A percentile compares a stretch with the other conserved stretches of the same genome.
Evolutionary conservation across 2,329 filamentous ascomycete genomes (phyloP).

Genomic region (Aspergillus sp.): DNA sequence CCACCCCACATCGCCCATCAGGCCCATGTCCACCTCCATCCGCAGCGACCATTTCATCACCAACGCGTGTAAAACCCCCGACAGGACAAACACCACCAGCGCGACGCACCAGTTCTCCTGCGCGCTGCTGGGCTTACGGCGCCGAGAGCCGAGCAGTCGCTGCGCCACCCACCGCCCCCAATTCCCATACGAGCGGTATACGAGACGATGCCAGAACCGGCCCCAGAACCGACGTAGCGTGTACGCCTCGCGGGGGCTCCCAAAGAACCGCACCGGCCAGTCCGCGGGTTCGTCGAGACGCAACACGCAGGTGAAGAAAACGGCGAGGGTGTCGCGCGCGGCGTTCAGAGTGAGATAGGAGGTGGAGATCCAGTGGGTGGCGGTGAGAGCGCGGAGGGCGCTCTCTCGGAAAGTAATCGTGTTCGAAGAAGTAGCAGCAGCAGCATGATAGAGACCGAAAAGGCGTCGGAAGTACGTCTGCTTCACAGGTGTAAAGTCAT

Average conservation of each 20-base stretch:
- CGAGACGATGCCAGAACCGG: constrained; percentile 4
- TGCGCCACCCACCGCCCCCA: constrained; percentile 1
- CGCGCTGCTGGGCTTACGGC: neutral
- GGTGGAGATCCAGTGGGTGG: neutral
- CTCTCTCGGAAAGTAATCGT: neutral
- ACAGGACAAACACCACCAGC: neutral
- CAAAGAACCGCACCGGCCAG: neutral
- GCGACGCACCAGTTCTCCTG: neutral
- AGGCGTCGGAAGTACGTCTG: neutral
- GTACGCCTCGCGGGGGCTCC: neutral
- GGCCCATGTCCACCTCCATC: neutral
- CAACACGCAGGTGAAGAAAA: neutral
- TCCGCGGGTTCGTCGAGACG: neutral
- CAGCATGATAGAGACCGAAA: neutral
- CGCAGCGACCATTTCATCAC: neutral
- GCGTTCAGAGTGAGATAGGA: neutral
- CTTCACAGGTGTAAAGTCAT: neutral
- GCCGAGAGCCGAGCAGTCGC: neutral
- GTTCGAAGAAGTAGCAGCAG: neutral
- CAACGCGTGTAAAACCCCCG: neutral
- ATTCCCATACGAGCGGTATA: constrained; percentile 3
- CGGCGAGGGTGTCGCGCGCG: neutral
- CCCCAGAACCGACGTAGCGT: constrained; percentile 4
- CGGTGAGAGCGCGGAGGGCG: neutral
- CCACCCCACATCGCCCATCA: neutral